Conservation (phyloP, 106 monocot genomes). For the Dioscorea zingiberensis region DNA sequence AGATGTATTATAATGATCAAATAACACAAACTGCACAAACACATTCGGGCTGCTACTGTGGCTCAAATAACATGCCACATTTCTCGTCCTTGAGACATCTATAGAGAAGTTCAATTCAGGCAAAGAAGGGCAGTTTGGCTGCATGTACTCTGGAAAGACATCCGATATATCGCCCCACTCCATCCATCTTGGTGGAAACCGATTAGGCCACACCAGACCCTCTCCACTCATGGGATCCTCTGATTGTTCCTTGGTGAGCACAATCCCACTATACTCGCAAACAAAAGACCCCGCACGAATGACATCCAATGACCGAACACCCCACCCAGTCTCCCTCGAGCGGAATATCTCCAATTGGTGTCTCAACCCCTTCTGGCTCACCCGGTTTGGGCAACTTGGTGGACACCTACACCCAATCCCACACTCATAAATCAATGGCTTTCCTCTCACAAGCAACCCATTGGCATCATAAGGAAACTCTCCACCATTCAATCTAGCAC, state of each 20-base stretch:
- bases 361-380: slow-evolving; percentile 73
- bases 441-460: slow-evolving; percentile 66
- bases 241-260: slow-evolving; percentile 63
- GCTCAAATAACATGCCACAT: slow-evolving; percentile 89
- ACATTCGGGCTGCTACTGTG: slow-evolving; percentile 89
- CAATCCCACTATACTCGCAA: slow-evolving; percentile 79
- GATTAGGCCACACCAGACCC: slow-evolving; percentile 60
- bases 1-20: slow-evolving; percentile 60
- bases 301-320: slow-evolving; percentile 84
- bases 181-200: slow-evolving; percentile 70
- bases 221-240: slow-evolving; percentile 45
- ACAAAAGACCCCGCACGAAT: slow-evolving; percentile 85
- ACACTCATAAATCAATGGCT: slow-evolving; percentile 86
- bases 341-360: slow-evolving; percentile 74
- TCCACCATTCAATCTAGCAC: slow-evolving; percentile 67
- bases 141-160: slow-evolving; percentile 46
- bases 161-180: slow-evolving; percentile 95
- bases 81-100: slow-evolving; percentile 77
- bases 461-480: slow-evolving; percentile 70
- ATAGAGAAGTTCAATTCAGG: slow-evolving; percentile 57
- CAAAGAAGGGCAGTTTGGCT: slow-evolving; percentile 25
- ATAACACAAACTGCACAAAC: slow-evolving; percentile 85
- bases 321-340: slow-evolving; percentile 90
- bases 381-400: slow-evolving; percentile 65
- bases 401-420: slow-evolving; percentile 71